These are phyloP conservation scores for Boletus coccyginus DNA, from an alignment of 768 basidiomycete species.

Conservation along the genomic window DNA sequence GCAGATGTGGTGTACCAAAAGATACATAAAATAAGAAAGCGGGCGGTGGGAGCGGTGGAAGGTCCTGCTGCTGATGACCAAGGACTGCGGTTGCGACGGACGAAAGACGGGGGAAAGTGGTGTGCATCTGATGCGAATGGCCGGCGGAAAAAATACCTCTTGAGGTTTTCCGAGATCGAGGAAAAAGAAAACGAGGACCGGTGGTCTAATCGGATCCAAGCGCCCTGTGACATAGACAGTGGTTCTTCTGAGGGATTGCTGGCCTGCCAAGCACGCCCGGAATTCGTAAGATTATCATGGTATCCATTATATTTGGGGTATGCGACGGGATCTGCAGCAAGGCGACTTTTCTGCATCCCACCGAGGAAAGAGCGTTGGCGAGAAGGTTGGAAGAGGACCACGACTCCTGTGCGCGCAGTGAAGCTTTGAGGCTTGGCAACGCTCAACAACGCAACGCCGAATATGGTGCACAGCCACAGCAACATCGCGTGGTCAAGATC, in stretches of 20 bases:
- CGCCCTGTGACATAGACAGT: conserved; percentile 5
- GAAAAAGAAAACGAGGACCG: conserved; percentile 7
- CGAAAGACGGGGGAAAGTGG: conserved; percentile 21
- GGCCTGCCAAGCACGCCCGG: conserved; percentile 24
- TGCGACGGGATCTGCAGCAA: conserved; percentile 7
- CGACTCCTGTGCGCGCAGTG: background rate
- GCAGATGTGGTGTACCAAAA: conserved; percentile 96
- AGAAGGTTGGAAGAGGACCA: background rate
- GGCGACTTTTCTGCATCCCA: conserved; percentile 23
- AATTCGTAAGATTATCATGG: conserved; percentile 13
- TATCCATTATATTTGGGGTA: conserved; percentile 19
- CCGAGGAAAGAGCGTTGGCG: background rate
- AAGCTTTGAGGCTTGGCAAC: background rate
- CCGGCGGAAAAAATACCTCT: conserved; percentile 16
- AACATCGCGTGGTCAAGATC: background rate
- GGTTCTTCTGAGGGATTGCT: conserved; percentile 15
- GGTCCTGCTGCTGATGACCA: conserved; percentile 13
- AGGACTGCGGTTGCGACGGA: conserved; percentile 23
- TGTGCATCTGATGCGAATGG: conserved; percentile 12
- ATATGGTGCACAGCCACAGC: conserved; percentile 12
- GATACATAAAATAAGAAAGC: conserved; percentile 77
- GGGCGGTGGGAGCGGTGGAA: conserved; percentile 32
- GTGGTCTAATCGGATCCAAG: conserved; percentile 4
- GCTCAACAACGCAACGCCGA: background rate
- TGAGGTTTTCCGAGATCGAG: conserved; percentile 14